These are phyloP conservation scores for Draba incana DNA, from an alignment of 345 rosid genomes.

Conservation along the genomic window DNA sequence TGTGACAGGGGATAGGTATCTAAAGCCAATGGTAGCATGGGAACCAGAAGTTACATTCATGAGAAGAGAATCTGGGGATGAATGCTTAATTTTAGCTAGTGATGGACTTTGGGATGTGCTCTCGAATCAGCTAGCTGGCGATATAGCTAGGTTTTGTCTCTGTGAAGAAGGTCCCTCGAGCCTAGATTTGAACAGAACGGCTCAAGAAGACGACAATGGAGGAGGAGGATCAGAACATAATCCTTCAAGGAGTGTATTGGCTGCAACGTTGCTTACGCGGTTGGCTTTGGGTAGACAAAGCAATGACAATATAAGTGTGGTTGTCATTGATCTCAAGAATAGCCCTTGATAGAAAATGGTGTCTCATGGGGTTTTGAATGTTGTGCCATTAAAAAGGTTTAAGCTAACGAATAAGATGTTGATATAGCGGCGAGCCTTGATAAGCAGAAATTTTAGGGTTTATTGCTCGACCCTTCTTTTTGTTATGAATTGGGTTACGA, in stretches of 20 bases:
- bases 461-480: constrained; percentile 2
- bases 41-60: constrained; percentile 65
- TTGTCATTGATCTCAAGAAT: constrained; percentile 67
- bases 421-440: constrained; percentile 19
- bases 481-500: constrained; percentile 5
- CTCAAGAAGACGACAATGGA: constrained; percentile 29
- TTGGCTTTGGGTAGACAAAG: constrained; percentile 76
- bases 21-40: constrained; percentile 67
- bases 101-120: constrained; percentile 89
- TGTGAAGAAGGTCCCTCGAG: constrained; percentile 27
- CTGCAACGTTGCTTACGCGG: constrained; percentile 71
- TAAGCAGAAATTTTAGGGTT: constrained; percentile 5
- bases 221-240: constrained; percentile 38
- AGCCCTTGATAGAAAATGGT: constrained; percentile 18
- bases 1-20: constrained; percentile 63
- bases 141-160: constrained; percentile 62
- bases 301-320: constrained; percentile 73
- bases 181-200: constrained; percentile 29
- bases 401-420: constrained; percentile 15
- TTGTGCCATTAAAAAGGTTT: neutral
- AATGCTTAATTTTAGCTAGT: constrained; percentile 72
- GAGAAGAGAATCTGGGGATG: constrained; percentile 59
- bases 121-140: constrained; percentile 65
- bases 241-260: constrained; percentile 59
- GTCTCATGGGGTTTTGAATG: neutral